Conservation (phyloP, 768 basidiomycete species). For the Lactifluus volemus region DNA sequence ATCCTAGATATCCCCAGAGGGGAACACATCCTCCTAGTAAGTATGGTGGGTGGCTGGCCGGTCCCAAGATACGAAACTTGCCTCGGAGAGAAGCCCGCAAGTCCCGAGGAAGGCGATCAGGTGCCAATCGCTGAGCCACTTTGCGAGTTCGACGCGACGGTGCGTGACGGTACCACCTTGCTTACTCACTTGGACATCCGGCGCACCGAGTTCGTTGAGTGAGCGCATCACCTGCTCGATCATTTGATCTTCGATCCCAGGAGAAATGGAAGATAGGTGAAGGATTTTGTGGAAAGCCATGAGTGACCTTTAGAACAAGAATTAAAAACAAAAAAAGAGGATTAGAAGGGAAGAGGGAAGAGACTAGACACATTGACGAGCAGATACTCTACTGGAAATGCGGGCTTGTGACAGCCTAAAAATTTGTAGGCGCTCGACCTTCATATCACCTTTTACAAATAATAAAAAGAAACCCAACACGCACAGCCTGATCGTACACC, state of each 20-base stretch:
- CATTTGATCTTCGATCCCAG: conserved; percentile 75
- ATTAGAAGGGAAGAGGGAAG: not conserved
- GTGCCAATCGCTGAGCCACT: conserved; percentile 93
- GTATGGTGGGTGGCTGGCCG: not conserved
- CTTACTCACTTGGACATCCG: conserved; percentile 41
- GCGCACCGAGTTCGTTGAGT: conserved; percentile 50
- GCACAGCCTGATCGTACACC: conserved; percentile 11
- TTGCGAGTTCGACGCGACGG: conserved; percentile 54
- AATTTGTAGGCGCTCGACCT: not conserved
- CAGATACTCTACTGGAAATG: conserved; percentile 96
- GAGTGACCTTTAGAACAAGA: conserved; percentile 60
- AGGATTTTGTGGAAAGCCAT: conserved; percentile 86
- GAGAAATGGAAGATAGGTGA: conserved; percentile 80
- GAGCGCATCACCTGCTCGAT: conserved; percentile 56
- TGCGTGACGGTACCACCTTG: conserved; percentile 29
- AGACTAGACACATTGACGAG: conserved; percentile 68
- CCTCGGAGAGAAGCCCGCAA: conserved; percentile 67
- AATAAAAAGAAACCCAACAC: conserved; percentile 1
- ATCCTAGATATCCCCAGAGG: conserved; percentile 36
- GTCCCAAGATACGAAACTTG: conserved; percentile 27
- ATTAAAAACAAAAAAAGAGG: not conserved
- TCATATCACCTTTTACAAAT: conserved; percentile 4
- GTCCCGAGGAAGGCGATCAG: conserved; percentile 76
- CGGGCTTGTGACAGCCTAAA: conserved; percentile 54
- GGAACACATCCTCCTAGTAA: not conserved